Conservation (phyloP, 1,284 basidiomycete genomes). For the Tetrapyrgos nigripes region DNA sequence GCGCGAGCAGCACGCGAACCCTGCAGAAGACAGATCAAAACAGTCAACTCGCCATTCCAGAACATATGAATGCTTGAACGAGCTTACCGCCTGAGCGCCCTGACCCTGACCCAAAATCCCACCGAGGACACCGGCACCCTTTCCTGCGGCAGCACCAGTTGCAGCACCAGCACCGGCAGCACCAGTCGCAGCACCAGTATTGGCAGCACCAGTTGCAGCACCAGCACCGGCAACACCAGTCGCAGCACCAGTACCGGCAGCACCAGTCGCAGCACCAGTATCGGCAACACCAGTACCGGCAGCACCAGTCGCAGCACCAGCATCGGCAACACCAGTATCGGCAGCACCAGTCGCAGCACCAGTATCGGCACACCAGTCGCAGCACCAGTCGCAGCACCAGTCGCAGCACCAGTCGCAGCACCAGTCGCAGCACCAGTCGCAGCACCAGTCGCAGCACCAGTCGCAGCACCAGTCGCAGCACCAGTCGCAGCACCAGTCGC, state of each 20-base stretch:
- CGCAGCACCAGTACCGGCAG: neutral
- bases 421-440: constrained; percentile 7
- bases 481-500: constrained; percentile 13
- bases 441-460: neutral
- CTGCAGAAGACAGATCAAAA: constrained; percentile 20
- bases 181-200: neutral
- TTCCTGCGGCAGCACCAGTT: constrained; percentile 6
- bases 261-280: neutral
- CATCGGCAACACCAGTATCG: constrained; percentile 2
- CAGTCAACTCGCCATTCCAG: neutral
- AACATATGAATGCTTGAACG: neutral
- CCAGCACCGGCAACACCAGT: constrained; percentile 8
- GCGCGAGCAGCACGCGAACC: constrained; percentile 43
- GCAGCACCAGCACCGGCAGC: neutral
- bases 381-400: constrained; percentile 4
- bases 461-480: constrained; percentile 8
- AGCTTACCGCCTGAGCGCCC: neutral
- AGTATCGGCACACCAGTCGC: constrained; percentile 12
- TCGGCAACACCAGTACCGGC: neutral
- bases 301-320: neutral
- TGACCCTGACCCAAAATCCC: too few relatives aligned
- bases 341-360: constrained; percentile 11
- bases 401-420: constrained; percentile 9
- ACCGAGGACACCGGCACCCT: neutral
- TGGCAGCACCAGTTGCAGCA: constrained; percentile 16